Evolutionary conservation across 805 yeast genomes (phyloP).

Genomic region (Candida qinlingensis): DNA sequence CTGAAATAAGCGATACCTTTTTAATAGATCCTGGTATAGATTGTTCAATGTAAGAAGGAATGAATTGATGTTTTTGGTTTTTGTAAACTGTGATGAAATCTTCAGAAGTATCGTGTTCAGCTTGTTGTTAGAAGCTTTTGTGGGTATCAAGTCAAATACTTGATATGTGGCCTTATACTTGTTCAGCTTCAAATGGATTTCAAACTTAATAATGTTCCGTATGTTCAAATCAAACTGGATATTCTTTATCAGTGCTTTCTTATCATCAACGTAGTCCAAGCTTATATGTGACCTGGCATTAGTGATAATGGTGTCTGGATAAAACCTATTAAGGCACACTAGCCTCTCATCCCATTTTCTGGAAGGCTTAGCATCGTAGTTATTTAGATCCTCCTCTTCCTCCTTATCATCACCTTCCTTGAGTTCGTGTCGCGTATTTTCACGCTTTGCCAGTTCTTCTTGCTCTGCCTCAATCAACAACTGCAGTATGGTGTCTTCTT

Average conservation of each 20-base stretch:
- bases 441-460: neutral
- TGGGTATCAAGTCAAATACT: conserved; percentile 8
- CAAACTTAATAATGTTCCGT: conserved; percentile 8
- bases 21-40: conserved; percentile 10
- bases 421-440: neutral
- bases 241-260: conserved; percentile 13
- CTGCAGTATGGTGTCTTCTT: conserved; percentile 9
- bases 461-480: conserved; percentile 8
- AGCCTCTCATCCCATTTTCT: conserved; percentile 20
- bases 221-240: conserved; percentile 16
- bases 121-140: conserved; percentile 18
- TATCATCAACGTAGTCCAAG: conserved; percentile 10
- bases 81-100: conserved; percentile 5
- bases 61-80: conserved; percentile 19
- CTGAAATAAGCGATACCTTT: conserved; percentile 8
- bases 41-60: conserved; percentile 17
- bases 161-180: conserved; percentile 10
- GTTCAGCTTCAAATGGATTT: conserved; percentile 14
- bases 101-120: conserved; percentile 15
- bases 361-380: conserved; percentile 18
- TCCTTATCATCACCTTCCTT: conserved; percentile 5
- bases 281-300: conserved; percentile 14
- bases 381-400: conserved; percentile 5
- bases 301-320: conserved; percentile 16
- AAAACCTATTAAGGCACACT: conserved; percentile 19